These are phyloP conservation scores for Neohortaea acidophila DNA, from an alignment of 495 filamentous ascomycete species.

Conservation along the genomic window DNA sequence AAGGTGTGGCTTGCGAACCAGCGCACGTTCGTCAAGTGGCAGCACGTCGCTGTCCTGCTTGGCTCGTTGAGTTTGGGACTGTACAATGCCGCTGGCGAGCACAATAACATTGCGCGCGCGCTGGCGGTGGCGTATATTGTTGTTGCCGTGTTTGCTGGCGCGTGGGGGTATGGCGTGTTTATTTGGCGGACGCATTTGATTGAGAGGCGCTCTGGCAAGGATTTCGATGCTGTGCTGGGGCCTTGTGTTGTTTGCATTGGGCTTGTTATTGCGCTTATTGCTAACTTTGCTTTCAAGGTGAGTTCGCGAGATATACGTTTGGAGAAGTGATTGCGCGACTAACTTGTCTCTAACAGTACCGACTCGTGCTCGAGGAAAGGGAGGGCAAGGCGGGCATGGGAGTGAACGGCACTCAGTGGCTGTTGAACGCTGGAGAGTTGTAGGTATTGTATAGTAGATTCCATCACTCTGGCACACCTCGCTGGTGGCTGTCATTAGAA, in stretches of 20 bases:
- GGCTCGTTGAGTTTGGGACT: constrained; percentile 68
- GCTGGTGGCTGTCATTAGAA: too few species aligned
- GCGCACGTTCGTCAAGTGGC: constrained; percentile 94
- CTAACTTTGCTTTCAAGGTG: constrained; percentile 79
- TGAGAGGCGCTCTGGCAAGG: constrained; percentile 64
- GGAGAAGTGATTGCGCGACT: not conserved
- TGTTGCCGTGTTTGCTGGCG: constrained; percentile 66
- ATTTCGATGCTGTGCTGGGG: constrained; percentile 77
- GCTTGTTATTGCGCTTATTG: constrained; percentile 56
- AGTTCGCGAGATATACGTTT: constrained; percentile 14
- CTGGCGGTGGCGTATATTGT: constrained; percentile 69
- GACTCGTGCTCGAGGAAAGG: not conserved
- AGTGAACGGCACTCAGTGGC: not conserved
- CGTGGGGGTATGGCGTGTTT: constrained; percentile 79
- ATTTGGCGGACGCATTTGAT: constrained; percentile 64
- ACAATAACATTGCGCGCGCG: constrained; percentile 52
- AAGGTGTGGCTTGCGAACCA: constrained; percentile 99
- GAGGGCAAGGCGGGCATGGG: not conserved
- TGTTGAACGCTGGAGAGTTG: too few species aligned
- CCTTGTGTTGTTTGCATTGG: constrained; percentile 72
- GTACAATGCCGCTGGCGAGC: constrained; percentile 67
- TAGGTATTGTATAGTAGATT: too few species aligned
- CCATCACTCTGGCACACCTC: too few species aligned
- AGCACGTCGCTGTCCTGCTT: constrained; percentile 77
- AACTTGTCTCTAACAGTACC: not conserved